phyloP scores from a whole-genome alignment of 192 early-diverging fungal species.

The Podila clonocystis region DNA sequence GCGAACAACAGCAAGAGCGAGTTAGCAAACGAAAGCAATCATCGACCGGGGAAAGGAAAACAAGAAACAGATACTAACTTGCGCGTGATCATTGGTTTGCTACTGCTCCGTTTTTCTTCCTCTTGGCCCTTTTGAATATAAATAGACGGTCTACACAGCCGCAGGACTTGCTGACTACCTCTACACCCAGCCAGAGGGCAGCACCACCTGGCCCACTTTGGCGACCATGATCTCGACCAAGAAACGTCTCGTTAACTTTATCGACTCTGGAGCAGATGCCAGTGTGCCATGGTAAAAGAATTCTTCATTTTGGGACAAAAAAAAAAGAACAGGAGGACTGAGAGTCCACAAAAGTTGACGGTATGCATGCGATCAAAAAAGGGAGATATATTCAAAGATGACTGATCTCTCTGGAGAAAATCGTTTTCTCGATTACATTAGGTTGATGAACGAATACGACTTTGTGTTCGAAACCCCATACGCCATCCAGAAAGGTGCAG shows the following conservation, averaged over 20 bases:
- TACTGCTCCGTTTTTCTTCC: background rate
- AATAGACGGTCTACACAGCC: constrained; percentile 56
- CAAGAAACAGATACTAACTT: too few relatives aligned
- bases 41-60: too few relatives aligned
- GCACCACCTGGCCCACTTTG: constrained; percentile 75
- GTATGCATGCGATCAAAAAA: background rate
- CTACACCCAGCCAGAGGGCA: constrained; percentile 57
- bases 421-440: constrained; percentile 10
- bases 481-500: constrained; percentile 53
- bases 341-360: background rate
- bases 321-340: background rate
- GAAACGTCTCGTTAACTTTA: constrained; percentile 74
- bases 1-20: background rate
- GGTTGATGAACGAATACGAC: constrained; percentile 68
- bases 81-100: background rate
- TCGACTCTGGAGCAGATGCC: constrained; percentile 65
- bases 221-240: constrained; percentile 66
- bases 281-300: constrained; percentile 68
- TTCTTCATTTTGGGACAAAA: background rate
- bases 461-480: constrained; percentile 83
- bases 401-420: background rate
- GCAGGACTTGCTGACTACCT: constrained; percentile 64
- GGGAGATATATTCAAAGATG: background rate
- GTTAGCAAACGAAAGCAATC: too few relatives aligned
- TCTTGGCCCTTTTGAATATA: background rate